A percentile compares a stretch with the other conserved stretches of the same genome.
Evolutionary conservation across 352 stramenopile species (phyloP).

Genomic region (Pythium oligandrum): DNA sequence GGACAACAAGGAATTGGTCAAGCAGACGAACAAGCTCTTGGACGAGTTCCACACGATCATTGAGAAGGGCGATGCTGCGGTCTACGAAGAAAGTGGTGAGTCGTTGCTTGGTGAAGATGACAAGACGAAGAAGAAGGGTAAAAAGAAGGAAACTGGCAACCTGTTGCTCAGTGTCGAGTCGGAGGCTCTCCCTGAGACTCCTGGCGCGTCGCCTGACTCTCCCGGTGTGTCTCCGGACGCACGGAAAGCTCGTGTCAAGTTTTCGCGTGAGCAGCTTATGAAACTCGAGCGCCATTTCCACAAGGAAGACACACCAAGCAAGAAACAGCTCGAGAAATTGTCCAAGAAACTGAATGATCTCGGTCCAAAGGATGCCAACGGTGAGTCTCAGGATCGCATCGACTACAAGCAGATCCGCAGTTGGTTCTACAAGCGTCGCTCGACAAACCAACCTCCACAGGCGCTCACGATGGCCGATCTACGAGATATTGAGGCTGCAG

Average conservation of each 20-base stretch:
- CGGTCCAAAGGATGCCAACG: constrained; percentile 39
- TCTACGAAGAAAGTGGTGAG: constrained; percentile 1
- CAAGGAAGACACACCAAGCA: constrained; percentile 78
- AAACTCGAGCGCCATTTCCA: constrained; percentile 81
- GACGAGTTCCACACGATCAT: constrained; percentile 79
- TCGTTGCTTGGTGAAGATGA: constrained; percentile 13
- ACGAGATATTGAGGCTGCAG: constrained; percentile 29
- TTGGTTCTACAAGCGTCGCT: constrained; percentile 87
- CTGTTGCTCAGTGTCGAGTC: constrained; percentile 51
- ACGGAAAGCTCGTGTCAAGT: constrained; percentile 66
- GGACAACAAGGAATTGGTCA: constrained; percentile 84
- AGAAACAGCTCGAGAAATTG: constrained; percentile 75
- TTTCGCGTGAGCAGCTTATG: constrained; percentile 68
- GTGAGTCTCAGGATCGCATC: constrained; percentile 56
- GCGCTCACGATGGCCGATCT: constrained; percentile 54
- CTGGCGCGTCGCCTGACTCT: constrained; percentile 51
- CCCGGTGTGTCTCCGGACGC: constrained; percentile 66
- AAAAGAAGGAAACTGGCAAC: constrained; percentile 43
- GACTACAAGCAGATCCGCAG: constrained; percentile 87
- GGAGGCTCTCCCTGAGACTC: constrained; percentile 48
- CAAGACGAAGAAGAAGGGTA: constrained; percentile 39
- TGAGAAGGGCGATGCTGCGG: constrained; percentile 32
- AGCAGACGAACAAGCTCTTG: constrained; percentile 72
- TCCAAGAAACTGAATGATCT: constrained; percentile 72
- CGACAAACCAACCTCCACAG: constrained; percentile 70